These are phyloP conservation scores for Cadophora luteo-olivacea DNA, from an alignment of 2,329 filamentous ascomycete genomes.

Conservation along the genomic window DNA sequence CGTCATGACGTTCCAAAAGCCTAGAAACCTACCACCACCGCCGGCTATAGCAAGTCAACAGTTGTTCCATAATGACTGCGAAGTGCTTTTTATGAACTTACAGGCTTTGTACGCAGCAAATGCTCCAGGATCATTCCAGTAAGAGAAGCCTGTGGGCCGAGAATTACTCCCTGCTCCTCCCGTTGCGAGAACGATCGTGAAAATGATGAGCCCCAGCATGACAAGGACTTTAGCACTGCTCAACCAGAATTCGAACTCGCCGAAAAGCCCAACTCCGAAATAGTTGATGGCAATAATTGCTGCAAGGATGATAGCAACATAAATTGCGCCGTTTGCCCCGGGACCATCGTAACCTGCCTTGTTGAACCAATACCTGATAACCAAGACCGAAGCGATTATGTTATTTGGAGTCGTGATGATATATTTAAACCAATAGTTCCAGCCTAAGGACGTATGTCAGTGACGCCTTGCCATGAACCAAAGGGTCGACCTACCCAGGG, in stretches of 20 bases:
- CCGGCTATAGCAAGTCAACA: slow-evolving; percentile 39
- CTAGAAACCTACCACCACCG: slow-evolving; percentile 59
- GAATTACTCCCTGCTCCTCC: slow-evolving; percentile 67
- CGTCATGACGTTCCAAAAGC: slow-evolving; percentile 57
- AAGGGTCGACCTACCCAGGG: slow-evolving; percentile 61
- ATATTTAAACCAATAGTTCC: slow-evolving; percentile 56
- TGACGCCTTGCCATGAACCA: not conserved
- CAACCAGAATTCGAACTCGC: slow-evolving; percentile 62
- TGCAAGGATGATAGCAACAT: slow-evolving; percentile 74
- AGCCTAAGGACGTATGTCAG: slow-evolving; percentile 24
- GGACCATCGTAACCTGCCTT: slow-evolving; percentile 39
- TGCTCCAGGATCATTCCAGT: slow-evolving; percentile 55
- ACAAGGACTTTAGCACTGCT: slow-evolving; percentile 66
- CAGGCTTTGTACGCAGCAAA: slow-evolving; percentile 45
- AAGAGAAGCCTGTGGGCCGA: slow-evolving; percentile 54
- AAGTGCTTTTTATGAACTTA: slow-evolving; percentile 22
- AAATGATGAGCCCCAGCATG: slow-evolving; percentile 69
- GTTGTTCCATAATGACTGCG: not conserved
- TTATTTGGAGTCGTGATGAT: slow-evolving; percentile 88
- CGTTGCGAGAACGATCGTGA: slow-evolving; percentile 67
- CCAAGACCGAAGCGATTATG: slow-evolving; percentile 78
- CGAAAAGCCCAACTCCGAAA: slow-evolving; percentile 51
- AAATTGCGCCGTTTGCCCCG: slow-evolving; percentile 76
- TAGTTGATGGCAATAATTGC: slow-evolving; percentile 71
- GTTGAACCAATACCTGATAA: slow-evolving; percentile 81